Evolutionary conservation across 2,329 filamentous ascomycete species (phyloP).

Genomic region (Laburnicola sp.): DNA sequence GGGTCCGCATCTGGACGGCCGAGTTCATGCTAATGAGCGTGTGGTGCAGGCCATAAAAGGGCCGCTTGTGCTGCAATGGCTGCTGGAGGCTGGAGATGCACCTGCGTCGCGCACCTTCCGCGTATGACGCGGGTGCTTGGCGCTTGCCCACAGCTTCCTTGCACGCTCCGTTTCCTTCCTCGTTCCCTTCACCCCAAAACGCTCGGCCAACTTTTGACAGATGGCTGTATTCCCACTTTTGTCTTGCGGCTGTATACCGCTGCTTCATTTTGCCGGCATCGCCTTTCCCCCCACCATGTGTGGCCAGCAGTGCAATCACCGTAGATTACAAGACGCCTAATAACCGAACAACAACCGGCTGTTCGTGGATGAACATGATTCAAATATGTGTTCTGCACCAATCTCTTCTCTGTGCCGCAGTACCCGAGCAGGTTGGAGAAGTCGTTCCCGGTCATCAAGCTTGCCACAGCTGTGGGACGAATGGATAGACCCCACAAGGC

Average conservation of each 20-base stretch:
- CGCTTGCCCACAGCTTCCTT: not conserved
- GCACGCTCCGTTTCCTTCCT: not conserved
- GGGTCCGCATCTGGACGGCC: constrained; percentile 33
- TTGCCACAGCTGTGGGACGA: constrained; percentile 1
- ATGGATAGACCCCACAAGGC: constrained; percentile 10
- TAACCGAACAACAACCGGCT: constrained; percentile 18
- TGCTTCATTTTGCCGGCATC: constrained; percentile 9
- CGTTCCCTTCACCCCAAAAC: too few species aligned
- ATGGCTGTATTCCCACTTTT: not conserved
- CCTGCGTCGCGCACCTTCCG: not conserved
- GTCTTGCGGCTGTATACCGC: not conserved
- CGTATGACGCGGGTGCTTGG: constrained; percentile 4
- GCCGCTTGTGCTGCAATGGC: constrained; percentile 26
- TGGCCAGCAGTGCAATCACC: constrained; percentile 13
- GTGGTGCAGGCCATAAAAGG: constrained; percentile 21
- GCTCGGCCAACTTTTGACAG: not conserved
- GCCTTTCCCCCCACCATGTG: constrained; percentile 8
- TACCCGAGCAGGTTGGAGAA: not conserved
- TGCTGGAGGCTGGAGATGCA: constrained; percentile 10
- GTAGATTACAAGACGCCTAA: constrained; percentile 9
- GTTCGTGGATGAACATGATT: not conserved
- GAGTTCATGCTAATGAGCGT: constrained; percentile 29
- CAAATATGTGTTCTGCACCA: constrained; percentile 4
- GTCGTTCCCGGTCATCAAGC: not conserved
- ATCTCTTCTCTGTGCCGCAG: not conserved